Evolutionary conservation across 140 eudicot genomes (phyloP).

Genomic region (Oenanthe javanica): DNA sequence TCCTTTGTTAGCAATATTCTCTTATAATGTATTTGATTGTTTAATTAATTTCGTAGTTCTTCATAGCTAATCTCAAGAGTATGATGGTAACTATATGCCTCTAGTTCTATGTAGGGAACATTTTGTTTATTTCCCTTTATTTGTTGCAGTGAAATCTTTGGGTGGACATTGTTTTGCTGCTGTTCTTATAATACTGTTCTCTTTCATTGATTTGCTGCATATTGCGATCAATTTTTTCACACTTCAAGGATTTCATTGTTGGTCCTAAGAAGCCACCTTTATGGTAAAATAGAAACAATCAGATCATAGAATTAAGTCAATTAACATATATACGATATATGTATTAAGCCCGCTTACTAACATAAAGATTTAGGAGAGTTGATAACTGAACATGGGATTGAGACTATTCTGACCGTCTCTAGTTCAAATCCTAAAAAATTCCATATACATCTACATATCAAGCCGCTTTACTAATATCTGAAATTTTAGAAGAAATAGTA

Average conservation of each 20-base stretch:
- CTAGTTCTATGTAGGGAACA: background rate
- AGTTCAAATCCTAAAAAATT: background rate
- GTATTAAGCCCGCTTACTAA: background rate
- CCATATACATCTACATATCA: background rate
- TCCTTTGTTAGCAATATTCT: background rate
- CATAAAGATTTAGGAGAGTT: background rate
- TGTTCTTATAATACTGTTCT: background rate
- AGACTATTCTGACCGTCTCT: background rate
- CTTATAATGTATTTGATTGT: background rate
- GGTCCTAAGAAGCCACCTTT: background rate
- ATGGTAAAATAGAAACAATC: background rate
- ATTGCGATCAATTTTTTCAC: background rate
- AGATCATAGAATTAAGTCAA: background rate
- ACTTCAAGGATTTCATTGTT: background rate
- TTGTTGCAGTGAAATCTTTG: background rate
- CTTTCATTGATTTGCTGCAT: background rate
- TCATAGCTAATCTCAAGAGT: too few species aligned
- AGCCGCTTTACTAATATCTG: background rate
- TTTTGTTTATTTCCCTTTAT: too few species aligned
- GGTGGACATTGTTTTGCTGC: background rate
- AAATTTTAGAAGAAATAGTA: background rate
- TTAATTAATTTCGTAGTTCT: background rate
- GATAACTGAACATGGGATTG: background rate
- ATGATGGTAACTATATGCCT: background rate
- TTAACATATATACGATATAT: background rate